Base-by-base conservation (phyloP, 2,329 filamentous ascomycete species). In the Hymenoscyphus salicellus region DNA sequence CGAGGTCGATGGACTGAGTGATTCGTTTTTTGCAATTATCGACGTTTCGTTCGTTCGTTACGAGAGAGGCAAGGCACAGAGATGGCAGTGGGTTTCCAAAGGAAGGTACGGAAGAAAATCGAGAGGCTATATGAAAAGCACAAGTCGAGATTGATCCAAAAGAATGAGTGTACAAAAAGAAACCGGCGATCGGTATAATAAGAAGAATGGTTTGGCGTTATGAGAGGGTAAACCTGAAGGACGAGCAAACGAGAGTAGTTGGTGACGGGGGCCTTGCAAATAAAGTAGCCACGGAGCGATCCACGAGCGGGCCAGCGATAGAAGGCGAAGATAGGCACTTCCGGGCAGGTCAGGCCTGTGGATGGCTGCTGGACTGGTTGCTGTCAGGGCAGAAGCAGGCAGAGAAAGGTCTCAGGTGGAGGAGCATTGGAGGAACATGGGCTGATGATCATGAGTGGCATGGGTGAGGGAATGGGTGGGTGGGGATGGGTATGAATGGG, bases 91-190 rank as follows among this genome's bases (percentile, higher is more conserved):
- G 68, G 66, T 68, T 75, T 71, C 72, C 68, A 74, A 76, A 75
- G 62, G 74, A 75, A 72, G 70, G 74, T 72, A 72, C 70, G 67
- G 72, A 75, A 73, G 69, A 73, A 69, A 68, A 66, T 72, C 72
- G 72, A 75, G 68, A 64, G 66, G 72, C 71, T 70, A 70, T 68
- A 61, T 70, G 69, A 64, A 70, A 70, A 74, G 73, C 72, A 73
- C 72, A 73, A 69, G 66, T 72, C 73, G 71, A 75, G 72, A 66
- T 66, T 70, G 65, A 70, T 74, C 72, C 70, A 74, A 75, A 72
- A 60, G 62, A 70, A 71, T 70, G 69, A 72, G 74, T 69, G 64
- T 70, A 71, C 67, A 75, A 70, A 74, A 66, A 70, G 72, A 72
- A 76, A 71, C 70, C 70, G 68, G 63, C 65, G 62, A 65, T 59